Conservation (phyloP, 169 alveolate species). For the Cryptosporidium tyzzeri region DNA sequence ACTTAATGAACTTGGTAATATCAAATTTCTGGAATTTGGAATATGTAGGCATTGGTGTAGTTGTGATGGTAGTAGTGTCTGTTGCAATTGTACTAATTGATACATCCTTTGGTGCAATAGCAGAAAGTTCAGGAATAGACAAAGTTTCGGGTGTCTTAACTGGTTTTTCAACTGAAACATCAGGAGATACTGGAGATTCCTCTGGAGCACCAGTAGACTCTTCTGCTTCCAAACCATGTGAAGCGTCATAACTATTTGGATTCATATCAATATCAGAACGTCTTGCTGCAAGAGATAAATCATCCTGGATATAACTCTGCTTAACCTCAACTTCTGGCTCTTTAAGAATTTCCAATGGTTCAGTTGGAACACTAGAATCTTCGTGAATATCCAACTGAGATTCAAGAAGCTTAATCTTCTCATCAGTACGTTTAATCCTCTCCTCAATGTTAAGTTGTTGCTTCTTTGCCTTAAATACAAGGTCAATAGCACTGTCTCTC, state of each 20-base stretch:
- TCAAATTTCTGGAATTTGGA: conserved; percentile 20
- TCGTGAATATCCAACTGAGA: conserved; percentile 67
- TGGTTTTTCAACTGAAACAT: background rate
- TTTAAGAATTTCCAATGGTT: conserved; percentile 40
- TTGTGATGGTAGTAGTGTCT: background rate
- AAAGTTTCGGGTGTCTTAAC: background rate
- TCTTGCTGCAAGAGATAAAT: conserved; percentile 33
- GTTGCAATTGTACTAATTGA: background rate
- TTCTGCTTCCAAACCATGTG: conserved; percentile 65
- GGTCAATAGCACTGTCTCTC: conserved; percentile 55
- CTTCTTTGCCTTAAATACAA: conserved; percentile 32
- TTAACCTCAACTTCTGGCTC: conserved; percentile 54
- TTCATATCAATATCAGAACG: conserved; percentile 45
- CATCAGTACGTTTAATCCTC: conserved; percentile 67
- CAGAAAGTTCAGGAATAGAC: conserved; percentile 9
- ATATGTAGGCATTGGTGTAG: background rate
- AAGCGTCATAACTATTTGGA: conserved; percentile 44
- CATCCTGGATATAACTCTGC: conserved; percentile 50
- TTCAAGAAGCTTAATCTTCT: conserved; percentile 44
- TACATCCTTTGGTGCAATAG: background rate
- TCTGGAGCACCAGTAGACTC: conserved; percentile 75
- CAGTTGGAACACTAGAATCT: conserved; percentile 55
- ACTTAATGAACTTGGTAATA: background rate
- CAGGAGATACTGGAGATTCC: conserved; percentile 14
- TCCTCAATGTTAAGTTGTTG: conserved; percentile 61